Base-by-base conservation (phyloP, 2,329 filamentous ascomycete genomes). In the Fusarium acutatum region DNA sequence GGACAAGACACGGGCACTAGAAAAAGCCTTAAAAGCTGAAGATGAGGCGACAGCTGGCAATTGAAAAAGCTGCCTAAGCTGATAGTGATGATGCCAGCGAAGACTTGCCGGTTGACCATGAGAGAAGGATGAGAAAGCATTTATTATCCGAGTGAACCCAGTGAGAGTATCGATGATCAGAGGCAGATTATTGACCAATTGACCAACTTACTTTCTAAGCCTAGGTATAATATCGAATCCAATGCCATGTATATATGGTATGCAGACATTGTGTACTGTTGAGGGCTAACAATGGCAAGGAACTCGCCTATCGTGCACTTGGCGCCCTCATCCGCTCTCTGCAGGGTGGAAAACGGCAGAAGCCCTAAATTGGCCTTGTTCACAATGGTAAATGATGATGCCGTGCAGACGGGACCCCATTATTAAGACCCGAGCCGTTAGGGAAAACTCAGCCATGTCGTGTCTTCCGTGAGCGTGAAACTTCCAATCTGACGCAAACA, bases 41-140 rank as follows among this genome's bases (percentile, higher is more conserved):
- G 35, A 54, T 66, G 60, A 76, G 60, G 72, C 72, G 72, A 70
- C 54, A 54, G 54, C 64, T 46, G 67, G 57, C 50, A 65, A 37
- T 71, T 60, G 32, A 35, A 60, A 57, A 34, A 26, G 43, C 56
- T 52, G 32, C 34, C 30, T 20, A 37, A 59, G 46, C 43, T 58
- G 52, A 53, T 60, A 24, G 18, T 64, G 24, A 18, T 41, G 49
- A 38, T 49, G 46, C 8, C 61, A 37, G 59, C 18, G 28, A 47
- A 32, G 44, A 37, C 28, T 41, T 24, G 32, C 43, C 26, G 15
- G 13, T n/a, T 54, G 20, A 40, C 22, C 9, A 37, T 28, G 17
- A 14, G 24, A 54, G 20, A n/a, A 54, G 35, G 20, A 18, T 40
- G 26, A 40, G 20, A 40, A 17, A 41, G 26, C 15, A 30, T 14